These are phyloP conservation scores for Mycena capillaripes DNA, from an alignment of 768 basidiomycete genomes.

Conservation along the genomic window DNA sequence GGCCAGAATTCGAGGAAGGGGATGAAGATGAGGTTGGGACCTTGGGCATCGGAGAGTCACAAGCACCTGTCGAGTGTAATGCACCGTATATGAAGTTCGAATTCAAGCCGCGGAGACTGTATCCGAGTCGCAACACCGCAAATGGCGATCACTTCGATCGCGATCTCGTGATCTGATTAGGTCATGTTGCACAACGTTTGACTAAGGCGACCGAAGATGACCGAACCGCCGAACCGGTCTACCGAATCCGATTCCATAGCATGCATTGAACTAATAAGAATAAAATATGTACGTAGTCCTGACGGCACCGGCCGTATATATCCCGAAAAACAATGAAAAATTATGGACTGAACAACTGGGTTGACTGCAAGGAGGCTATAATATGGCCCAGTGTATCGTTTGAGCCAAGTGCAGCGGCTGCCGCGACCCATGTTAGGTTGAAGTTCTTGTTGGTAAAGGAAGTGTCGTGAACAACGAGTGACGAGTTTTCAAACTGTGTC, in stretches of 20 bases:
- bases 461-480: conserved; percentile 64
- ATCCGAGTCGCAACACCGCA: no score
- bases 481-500: conserved; percentile 66
- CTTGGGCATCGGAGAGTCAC: conserved; percentile 55
- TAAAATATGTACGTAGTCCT: conserved; percentile 23
- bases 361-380: conserved; percentile 54
- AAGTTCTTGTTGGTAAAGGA: conserved; percentile 60
- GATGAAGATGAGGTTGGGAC: conserved; percentile 37
- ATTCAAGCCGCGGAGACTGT: no score
- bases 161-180: not conserved
- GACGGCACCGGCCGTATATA: conserved; percentile 4
- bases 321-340: conserved; percentile 24
- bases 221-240: no score
- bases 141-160: no score
- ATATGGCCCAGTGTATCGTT: conserved; percentile 56
- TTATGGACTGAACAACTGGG: conserved; percentile 41
- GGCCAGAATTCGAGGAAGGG: conserved; percentile 50
- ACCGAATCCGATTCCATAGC: not conserved
- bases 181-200: no score
- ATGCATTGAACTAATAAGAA: conserved; percentile 30
- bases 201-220: no score
- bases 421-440: conserved; percentile 64
- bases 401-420: conserved; percentile 52
- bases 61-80: no score
- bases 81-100: no score